phyloP scores from a whole-genome alignment of 1,139 yeast species.

The Suhomyces maxii region DNA sequence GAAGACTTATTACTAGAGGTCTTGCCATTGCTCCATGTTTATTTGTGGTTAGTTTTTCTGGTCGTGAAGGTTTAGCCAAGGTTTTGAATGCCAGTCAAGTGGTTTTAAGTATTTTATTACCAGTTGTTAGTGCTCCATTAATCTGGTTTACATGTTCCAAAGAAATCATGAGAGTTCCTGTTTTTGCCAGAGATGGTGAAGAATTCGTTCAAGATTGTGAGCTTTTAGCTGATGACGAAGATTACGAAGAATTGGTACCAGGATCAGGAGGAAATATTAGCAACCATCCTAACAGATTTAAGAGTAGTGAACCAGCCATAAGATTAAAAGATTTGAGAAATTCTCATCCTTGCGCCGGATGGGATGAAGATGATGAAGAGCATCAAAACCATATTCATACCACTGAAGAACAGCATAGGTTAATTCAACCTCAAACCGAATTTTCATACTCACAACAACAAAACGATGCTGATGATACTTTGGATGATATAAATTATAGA shows the following conservation, averaged over 20 bases:
- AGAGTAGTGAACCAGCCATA: conserved; percentile 43
- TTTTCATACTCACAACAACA: not conserved
- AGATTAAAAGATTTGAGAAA: conserved; percentile 42
- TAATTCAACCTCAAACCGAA: conserved; percentile 1
- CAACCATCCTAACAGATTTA: conserved; percentile 21
- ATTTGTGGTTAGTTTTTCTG: conserved; percentile 71
- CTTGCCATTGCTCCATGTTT: conserved; percentile 90
- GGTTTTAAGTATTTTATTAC: conserved; percentile 76
- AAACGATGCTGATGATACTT: not conserved
- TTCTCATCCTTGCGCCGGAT: conserved; percentile 48
- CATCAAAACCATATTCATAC: conserved; percentile 16
- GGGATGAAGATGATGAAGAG: conserved; percentile 40
- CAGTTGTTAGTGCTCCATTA: conserved; percentile 88
- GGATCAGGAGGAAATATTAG: conserved; percentile 4
- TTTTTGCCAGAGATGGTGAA: conserved; percentile 35
- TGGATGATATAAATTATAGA: conserved; percentile 13
- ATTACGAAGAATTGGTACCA: conserved; percentile 15
- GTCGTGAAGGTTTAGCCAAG: conserved; percentile 80
- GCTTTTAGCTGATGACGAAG: conserved; percentile 8
- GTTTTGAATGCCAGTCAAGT: conserved; percentile 88
- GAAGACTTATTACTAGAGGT: conserved; percentile 79
- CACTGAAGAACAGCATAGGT: conserved; percentile 9
- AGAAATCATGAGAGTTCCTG: conserved; percentile 72
- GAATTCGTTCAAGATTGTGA: conserved; percentile 21
- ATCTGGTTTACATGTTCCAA: conserved; percentile 79